These are phyloP conservation scores for Gossypium anomalum DNA, from an alignment of 345 rosid genomes.

Conservation along the genomic window DNA sequence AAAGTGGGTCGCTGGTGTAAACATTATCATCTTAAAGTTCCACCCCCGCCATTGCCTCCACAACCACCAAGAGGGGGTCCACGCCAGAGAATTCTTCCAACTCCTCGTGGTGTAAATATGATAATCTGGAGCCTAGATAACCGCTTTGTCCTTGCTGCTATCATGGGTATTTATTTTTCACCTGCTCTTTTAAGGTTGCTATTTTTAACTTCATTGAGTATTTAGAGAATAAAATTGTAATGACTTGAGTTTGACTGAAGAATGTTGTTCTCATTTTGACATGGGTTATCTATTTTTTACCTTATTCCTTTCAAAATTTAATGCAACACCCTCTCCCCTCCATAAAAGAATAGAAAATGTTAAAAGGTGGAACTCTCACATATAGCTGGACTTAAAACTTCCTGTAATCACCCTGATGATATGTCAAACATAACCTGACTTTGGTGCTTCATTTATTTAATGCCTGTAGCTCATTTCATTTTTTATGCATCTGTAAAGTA, in stretches of 20 bases:
- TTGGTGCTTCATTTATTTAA: not conserved
- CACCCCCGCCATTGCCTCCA: slow-evolving; percentile 97
- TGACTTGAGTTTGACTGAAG: not conserved
- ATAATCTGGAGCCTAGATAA: slow-evolving; percentile 96
- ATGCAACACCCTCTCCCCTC: not conserved
- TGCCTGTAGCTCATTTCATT: not conserved
- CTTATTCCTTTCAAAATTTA: not conserved
- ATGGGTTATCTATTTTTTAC: not conserved
- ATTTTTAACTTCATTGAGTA: not conserved
- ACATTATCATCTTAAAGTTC: slow-evolving; percentile 94
- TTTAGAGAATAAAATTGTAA: not conserved
- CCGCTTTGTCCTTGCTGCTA: slow-evolving; percentile 99
- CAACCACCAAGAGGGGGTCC: slow-evolving; percentile 98
- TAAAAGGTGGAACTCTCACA: not conserved
- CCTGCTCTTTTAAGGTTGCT: slow-evolving; percentile 2
- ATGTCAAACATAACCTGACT: not conserved
- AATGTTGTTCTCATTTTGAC: not conserved
- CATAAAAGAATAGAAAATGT: not conserved
- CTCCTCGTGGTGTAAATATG: slow-evolving; percentile 99
- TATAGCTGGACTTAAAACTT: not conserved
- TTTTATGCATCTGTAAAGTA: not conserved
- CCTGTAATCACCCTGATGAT: not conserved
- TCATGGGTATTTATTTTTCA: slow-evolving; percentile 64
- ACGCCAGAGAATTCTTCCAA: slow-evolving; percentile 93
- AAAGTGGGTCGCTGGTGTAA: slow-evolving; percentile 85